Evolutionary conservation across 2,329 filamentous ascomycete species (phyloP).

Genomic region (Aspergillus nomiae): DNA sequence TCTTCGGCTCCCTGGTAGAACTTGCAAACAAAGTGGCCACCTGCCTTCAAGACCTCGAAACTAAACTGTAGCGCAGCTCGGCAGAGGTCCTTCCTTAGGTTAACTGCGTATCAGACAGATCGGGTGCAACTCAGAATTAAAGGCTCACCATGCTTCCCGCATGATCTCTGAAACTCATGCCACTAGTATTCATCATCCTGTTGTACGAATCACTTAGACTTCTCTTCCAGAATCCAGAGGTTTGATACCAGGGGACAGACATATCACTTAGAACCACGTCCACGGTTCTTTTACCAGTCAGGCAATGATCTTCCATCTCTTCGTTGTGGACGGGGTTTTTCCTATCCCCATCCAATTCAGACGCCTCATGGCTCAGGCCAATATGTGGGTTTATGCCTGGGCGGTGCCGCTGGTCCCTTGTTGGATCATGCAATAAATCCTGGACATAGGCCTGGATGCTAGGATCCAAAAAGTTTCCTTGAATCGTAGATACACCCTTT

Average conservation of each 20-base stretch:
- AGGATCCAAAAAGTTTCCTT: constrained; percentile 85
- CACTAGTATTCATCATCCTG: constrained; percentile 99
- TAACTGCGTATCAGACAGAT: constrained; percentile 7
- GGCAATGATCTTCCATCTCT: constrained; percentile 1
- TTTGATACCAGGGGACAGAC: constrained; percentile 93
- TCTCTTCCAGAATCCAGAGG: constrained; percentile 75
- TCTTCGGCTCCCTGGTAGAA: constrained; percentile 94
- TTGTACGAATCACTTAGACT: constrained; percentile 92
- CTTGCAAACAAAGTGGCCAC: constrained; percentile 94
- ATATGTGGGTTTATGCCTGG: constrained; percentile 12
- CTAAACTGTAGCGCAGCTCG: constrained; percentile 80
- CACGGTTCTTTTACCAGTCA: constrained; percentile 60
- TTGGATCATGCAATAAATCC: constrained; percentile 69
- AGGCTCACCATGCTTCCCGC: constrained; percentile 84
- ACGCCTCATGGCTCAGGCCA: background rate
- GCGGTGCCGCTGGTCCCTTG: constrained; percentile 55
- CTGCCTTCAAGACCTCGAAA: constrained; percentile 76
- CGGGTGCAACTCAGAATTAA: background rate
- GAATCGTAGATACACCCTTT: constrained; percentile 86
- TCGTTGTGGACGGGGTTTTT: background rate
- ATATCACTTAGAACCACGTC: constrained; percentile 98
- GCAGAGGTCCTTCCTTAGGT: constrained; percentile 74
- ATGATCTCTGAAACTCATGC: constrained; percentile 83
- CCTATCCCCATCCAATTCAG: constrained; percentile 1
- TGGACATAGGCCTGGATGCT: constrained; percentile 75